These are phyloP conservation scores for Coprinopsis sp. DNA, from an alignment of 768 basidiomycete genomes.

Conservation along the genomic window DNA sequence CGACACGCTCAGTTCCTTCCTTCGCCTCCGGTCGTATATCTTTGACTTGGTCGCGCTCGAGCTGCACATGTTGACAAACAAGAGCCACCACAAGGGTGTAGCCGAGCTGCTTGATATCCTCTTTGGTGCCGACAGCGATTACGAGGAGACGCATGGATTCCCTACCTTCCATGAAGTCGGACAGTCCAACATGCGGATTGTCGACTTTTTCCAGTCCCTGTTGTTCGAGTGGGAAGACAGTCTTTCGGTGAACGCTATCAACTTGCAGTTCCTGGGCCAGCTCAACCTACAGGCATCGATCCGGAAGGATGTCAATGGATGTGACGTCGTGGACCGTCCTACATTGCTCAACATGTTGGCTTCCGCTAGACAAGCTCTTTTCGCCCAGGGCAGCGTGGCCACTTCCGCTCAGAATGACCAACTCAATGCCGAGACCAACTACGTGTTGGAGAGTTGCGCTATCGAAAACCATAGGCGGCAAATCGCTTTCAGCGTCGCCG, in stretches of 20 bases:
- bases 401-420: slow-evolving; percentile 61
- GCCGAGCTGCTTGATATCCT: slow-evolving; percentile 74
- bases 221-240: slow-evolving; percentile 87
- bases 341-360: slow-evolving; percentile 69
- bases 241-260: slow-evolving; percentile 49
- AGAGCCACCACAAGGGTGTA: slow-evolving; percentile 69
- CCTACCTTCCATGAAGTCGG: slow-evolving; percentile 67
- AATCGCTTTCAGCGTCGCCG: slow-evolving; percentile 63
- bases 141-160: slow-evolving; percentile 47
- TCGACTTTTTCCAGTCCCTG: slow-evolving; percentile 84
- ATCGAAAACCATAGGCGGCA: slow-evolving; percentile 86
- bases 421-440: slow-evolving; percentile 62
- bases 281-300: slow-evolving; percentile 70
- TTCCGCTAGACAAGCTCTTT: slow-evolving; percentile 53
- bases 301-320: slow-evolving; percentile 63
- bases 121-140: slow-evolving; percentile 61
- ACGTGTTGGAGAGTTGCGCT: slow-evolving; percentile 79
- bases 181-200: slow-evolving; percentile 79
- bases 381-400: slow-evolving; percentile 62
- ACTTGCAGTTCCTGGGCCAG: slow-evolving; percentile 59
- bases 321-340: slow-evolving; percentile 76
- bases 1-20: slow-evolving; percentile 64
- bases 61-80: slow-evolving; percentile 78
- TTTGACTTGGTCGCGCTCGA: slow-evolving; percentile 86
- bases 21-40: slow-evolving; percentile 79